These are phyloP conservation scores for Lycium ferocissimum DNA, from an alignment of 257 asterid species.

Conservation along the genomic window DNA sequence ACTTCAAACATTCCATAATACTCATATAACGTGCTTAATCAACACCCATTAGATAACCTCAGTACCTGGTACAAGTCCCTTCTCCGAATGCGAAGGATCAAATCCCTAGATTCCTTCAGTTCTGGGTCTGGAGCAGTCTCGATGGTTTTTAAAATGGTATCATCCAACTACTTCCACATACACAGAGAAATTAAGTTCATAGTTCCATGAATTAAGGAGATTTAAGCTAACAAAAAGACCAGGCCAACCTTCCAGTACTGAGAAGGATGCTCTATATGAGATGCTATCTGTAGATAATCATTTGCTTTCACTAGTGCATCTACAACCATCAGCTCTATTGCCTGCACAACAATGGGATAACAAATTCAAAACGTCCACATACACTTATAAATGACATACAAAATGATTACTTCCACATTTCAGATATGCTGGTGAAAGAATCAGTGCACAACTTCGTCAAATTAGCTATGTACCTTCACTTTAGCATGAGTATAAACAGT, in stretches of 20 bases:
- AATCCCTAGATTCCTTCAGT: conserved; percentile 80
- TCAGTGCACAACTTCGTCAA: conserved; percentile 10
- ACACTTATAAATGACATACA: not conserved
- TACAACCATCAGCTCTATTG: conserved; percentile 85
- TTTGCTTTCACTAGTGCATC: conserved; percentile 93
- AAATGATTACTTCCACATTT: conserved; percentile 26
- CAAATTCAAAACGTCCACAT: conserved; percentile 20
- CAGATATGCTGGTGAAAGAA: conserved; percentile 10
- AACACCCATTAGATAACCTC: conserved; percentile 28
- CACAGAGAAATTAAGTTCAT: conserved; percentile 25
- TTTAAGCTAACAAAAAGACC: conserved; percentile 36
- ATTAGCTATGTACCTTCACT: conserved; percentile 70
- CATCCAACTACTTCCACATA: conserved; percentile 72
- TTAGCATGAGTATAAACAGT: conserved; percentile 94
- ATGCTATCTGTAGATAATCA: conserved; percentile 68
- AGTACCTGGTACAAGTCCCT: conserved; percentile 86
- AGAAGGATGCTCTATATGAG: conserved; percentile 81
- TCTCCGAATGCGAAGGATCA: conserved; percentile 84
- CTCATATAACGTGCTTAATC: not conserved
- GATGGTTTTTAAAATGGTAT: conserved; percentile 79
- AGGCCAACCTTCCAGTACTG: conserved; percentile 85
- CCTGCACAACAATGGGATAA: conserved; percentile 52
- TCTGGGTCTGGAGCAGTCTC: conserved; percentile 84
- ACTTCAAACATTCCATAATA: not conserved
- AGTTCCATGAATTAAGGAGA: conserved; percentile 11